Base-by-base conservation (phyloP, 495 filamentous ascomycete species). In the Paragyromitra xinjiangensis region DNA sequence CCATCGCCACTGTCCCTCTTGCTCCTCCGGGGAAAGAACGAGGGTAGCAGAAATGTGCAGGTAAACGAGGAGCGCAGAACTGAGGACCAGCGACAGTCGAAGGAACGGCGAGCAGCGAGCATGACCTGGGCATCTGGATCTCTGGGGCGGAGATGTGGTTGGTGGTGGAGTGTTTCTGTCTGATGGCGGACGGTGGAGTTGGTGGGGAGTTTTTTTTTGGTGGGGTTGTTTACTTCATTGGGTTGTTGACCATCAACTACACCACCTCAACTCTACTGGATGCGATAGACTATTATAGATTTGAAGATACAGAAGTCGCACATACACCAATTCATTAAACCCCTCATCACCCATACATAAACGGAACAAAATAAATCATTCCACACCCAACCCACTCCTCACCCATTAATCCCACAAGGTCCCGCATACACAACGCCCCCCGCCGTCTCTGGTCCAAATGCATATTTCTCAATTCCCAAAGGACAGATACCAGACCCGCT, bases 31-130 rank as follows among this genome's bases (percentile, higher is more conserved):
- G 51, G 50, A 22, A 77, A 73, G 24, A 73, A 73, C 6, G 74
- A 77, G 0, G 69, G 74, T 29, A 77, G 50, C 42, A 77, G 29
- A 48, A 77, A 77, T 1, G 74, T 50, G 24, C 74, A 66, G 22
- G 74, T 73, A 44, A 77, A 73, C 39, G 68, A 73, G 6, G 61
- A 73, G 6, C 51, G 51, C 26, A 77, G 61, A 53, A 77, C 66
- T 77, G 61, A 73, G 39, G 71, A 67, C 50, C 71, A 69, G 19
- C 40, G 53, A 9, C 22, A 37, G 40, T 22, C 22, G 63, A 48
- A 24, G 50, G 51, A 40, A 16, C 61, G 22, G 22, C 42, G 69
- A 66, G 62, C 68, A 40, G 62, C 42, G 61, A 72, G 67, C 48
- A 71, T 64, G 67, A 40, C 59, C 59, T 42, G 69, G 40, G 45